These are phyloP conservation scores for Chytriomyces sp. DNA, from an alignment of 192 early-diverging fungal genomes.

Conservation along the genomic window DNA sequence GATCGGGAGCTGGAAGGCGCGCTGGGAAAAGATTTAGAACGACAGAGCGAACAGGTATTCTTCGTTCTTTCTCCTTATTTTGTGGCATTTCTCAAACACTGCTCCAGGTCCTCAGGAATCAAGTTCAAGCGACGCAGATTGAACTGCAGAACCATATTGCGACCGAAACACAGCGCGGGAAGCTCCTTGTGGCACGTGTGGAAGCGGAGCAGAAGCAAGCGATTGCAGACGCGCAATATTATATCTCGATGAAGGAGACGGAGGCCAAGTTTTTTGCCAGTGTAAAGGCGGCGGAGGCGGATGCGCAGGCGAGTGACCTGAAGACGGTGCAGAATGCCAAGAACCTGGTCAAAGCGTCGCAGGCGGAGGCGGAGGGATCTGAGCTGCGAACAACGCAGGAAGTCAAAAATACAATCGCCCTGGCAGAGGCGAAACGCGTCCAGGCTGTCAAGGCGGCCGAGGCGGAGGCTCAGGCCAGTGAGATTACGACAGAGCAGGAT, in stretches of 20 bases:
- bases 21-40: constrained; percentile 50
- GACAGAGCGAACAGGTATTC: constrained; percentile 46
- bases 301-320: constrained; percentile 41
- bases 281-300: constrained; percentile 45
- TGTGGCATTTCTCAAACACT: too few relatives aligned
- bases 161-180: constrained; percentile 49
- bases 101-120: constrained; percentile 48
- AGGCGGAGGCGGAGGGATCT: not conserved
- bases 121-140: constrained; percentile 52
- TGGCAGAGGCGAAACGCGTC: not conserved
- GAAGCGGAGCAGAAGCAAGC: constrained; percentile 48
- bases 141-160: constrained; percentile 49
- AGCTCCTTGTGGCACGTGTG: constrained; percentile 39
- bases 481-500: not conserved
- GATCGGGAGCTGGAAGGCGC: constrained; percentile 49
- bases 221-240: constrained; percentile 43
- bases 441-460: constrained; percentile 17
- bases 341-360: constrained; percentile 35
- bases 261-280: not conserved
- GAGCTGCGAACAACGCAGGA: not conserved
- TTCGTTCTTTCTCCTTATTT: too few relatives aligned
- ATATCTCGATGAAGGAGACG: constrained; percentile 24
- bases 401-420: constrained; percentile 29
- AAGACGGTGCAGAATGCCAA: constrained; percentile 46
- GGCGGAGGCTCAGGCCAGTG: not conserved